phyloP scores from a whole-genome alignment of 805 yeast species.

The Nakazawaea siamensis region DNA sequence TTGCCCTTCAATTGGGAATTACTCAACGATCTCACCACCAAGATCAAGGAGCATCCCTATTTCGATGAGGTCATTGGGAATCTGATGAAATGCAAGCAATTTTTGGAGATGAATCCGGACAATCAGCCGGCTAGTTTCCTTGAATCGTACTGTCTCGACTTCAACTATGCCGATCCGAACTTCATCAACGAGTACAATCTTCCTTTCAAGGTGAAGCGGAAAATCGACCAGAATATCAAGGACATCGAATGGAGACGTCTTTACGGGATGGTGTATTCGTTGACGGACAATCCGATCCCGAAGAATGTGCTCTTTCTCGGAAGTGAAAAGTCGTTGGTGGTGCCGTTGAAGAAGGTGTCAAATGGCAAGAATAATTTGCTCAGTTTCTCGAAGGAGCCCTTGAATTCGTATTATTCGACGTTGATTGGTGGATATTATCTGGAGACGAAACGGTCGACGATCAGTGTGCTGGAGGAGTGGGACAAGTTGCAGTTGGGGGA shows the following conservation, averaged over 20 bases:
- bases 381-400: not conserved
- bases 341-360: conserved; percentile 10
- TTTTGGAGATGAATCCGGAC: conserved; percentile 5
- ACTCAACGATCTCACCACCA: conserved; percentile 2
- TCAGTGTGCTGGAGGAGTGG: conserved; percentile 7
- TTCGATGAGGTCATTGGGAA: conserved; percentile 5
- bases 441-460: conserved; percentile 2
- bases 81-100: conserved; percentile 5
- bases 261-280: conserved; percentile 9
- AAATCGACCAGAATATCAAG: conserved; percentile 6
- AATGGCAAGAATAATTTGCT: conserved; percentile 9
- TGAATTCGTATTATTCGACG: conserved; percentile 2
- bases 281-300: conserved; percentile 7
- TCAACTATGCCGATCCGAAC: conserved; percentile 7
- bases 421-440: conserved; percentile 1
- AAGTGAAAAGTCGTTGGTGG: conserved; percentile 2
- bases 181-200: conserved; percentile 9
- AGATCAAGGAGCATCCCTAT: conserved; percentile 7
- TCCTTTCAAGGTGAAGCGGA: conserved; percentile 6
- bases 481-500: not conserved
- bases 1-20: conserved; percentile 11
- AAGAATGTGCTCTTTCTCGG: conserved; percentile 10
- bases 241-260: conserved; percentile 10
- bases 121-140: conserved; percentile 4
- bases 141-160: conserved; percentile 6